Evolutionary conservation across 2,329 filamentous ascomycete genomes (phyloP).

Genomic region (Alternaria conjuncta): DNA sequence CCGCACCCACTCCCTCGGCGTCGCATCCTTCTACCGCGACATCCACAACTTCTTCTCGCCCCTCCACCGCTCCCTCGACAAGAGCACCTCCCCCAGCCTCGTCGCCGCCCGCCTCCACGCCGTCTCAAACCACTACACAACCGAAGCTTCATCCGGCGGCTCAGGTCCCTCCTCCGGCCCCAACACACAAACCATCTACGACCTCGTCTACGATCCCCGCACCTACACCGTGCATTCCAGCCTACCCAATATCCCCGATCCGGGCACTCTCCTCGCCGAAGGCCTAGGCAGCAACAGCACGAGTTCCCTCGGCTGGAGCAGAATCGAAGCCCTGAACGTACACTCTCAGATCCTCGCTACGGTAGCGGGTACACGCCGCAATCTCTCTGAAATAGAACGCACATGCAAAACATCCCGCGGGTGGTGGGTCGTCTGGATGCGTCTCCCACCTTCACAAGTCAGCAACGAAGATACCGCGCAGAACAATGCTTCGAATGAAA

Average conservation of each 20-base stretch:
- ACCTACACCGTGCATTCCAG: constrained; percentile 65
- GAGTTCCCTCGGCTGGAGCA: constrained; percentile 51
- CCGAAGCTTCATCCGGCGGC: constrained; percentile 39
- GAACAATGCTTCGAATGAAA: constrained; percentile 1
- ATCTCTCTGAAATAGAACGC: constrained; percentile 59
- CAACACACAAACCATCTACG: constrained; percentile 59
- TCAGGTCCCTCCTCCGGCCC: constrained; percentile 37
- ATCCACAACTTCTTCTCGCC: constrained; percentile 60
- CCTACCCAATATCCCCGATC: constrained; percentile 69
- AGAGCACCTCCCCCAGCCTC: constrained; percentile 50
- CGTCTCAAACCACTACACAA: constrained; percentile 45
- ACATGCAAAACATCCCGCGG: constrained; percentile 69
- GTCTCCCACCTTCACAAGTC: constrained; percentile 49
- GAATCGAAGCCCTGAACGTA: constrained; percentile 67
- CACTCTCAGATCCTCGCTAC: constrained; percentile 66
- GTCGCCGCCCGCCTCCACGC: constrained; percentile 53
- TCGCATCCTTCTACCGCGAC: constrained; percentile 55
- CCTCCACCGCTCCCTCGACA: constrained; percentile 54
- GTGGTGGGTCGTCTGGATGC: constrained; percentile 73
- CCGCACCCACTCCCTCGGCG: constrained; percentile 61
- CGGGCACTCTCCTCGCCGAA: constrained; percentile 52
- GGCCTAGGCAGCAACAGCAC: constrained; percentile 33
- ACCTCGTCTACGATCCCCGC: constrained; percentile 66
- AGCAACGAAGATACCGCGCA: constrained; percentile 3
- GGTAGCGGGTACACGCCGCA: constrained; percentile 57